Base-by-base conservation (phyloP, 768 basidiomycete genomes). In the Suillus sp. region DNA sequence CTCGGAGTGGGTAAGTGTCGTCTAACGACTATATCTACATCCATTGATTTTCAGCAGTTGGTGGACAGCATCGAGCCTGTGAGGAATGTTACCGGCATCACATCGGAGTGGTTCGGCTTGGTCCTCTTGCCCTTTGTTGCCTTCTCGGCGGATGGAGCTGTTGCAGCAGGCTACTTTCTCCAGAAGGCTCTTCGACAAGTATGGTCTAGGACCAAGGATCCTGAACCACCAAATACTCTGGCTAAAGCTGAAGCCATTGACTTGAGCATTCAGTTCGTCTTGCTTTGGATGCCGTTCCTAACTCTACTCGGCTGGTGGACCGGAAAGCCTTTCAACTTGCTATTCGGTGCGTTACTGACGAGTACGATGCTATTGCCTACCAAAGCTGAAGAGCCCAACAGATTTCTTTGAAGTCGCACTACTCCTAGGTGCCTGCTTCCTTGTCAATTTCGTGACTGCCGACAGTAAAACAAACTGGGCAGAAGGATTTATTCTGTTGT, bases 391-490 rank as follows among this genome's bases (percentile, higher is more conserved):
- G 35, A 20, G 10, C 53, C 34, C 61, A 2, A n/a, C 64, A 90
- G 90, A 91, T 73, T 75, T 87, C 59, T 90, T 87, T 67, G 89
- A 91, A 70, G 82, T 92, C 3, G 84, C 86, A 0, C 66, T 87
- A 25, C 75, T 91, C 38, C 71, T 92, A 4, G 88, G 85, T 1
- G 80, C 89, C 2, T 88, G 86, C 69, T 91, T 92, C 78, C 75
- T 92, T 55, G 90, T 92, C 59, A 92, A 92, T 74, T 91, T 89
- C 69, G 87, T 92, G 59, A 91, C 90, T 14, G 87, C 88, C 0
- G 90, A 92, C 70, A 78, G 85, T 16, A 91, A 92, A 74, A 91
- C 91, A 4, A 92, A 92, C 68, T 92, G 90, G 89, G 85, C 83
- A 1, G 90, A 91, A 75, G 89, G 91, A 18, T 78, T 81, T 50